These are phyloP conservation scores for Solanum dulcamara DNA, from an alignment of 257 asterid species.

Conservation along the genomic window DNA sequence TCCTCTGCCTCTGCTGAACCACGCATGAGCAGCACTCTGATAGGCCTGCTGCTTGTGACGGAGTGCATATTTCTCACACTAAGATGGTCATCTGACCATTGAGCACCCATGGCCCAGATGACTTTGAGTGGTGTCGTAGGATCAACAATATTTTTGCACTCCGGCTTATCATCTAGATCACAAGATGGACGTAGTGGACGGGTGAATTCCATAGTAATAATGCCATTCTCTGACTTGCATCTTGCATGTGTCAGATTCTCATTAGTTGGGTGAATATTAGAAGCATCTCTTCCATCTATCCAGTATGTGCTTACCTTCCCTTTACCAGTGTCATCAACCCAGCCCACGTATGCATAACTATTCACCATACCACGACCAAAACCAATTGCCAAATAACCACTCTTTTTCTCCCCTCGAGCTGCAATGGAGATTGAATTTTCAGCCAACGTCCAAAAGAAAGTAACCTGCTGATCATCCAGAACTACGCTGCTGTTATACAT, in stretches of 20 bases:
- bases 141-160: constrained; percentile 80
- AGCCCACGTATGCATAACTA: constrained; percentile 87
- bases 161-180: constrained; percentile 36
- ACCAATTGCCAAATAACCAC: constrained; percentile 92
- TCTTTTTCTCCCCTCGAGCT: constrained; percentile 86
- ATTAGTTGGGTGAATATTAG: constrained; percentile 54
- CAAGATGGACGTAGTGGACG: constrained; percentile 80
- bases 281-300: constrained; percentile 73
- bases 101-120: constrained; percentile 97
- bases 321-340: constrained; percentile 69
- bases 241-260: constrained; percentile 86
- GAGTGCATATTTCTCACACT: constrained; percentile 89
- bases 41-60: constrained; percentile 76
- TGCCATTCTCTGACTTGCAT: constrained; percentile 93
- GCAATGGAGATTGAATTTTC: constrained; percentile 81
- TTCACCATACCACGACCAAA: constrained; percentile 88
- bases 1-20: constrained; percentile 98
- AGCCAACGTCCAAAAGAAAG: constrained; percentile 86
- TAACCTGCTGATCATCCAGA: constrained; percentile 95
- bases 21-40: constrained; percentile 70
- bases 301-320: constrained; percentile 89
- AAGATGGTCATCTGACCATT: constrained; percentile 69
- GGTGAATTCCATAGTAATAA: constrained; percentile 84
- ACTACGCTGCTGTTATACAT: constrained; percentile 87
- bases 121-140: constrained; percentile 81